A percentile compares a stretch with the other conserved stretches of the same genome.
Evolutionary conservation across 2,329 filamentous ascomycete genomes (phyloP).

Genomic region (Hypoxylon sp.): DNA sequence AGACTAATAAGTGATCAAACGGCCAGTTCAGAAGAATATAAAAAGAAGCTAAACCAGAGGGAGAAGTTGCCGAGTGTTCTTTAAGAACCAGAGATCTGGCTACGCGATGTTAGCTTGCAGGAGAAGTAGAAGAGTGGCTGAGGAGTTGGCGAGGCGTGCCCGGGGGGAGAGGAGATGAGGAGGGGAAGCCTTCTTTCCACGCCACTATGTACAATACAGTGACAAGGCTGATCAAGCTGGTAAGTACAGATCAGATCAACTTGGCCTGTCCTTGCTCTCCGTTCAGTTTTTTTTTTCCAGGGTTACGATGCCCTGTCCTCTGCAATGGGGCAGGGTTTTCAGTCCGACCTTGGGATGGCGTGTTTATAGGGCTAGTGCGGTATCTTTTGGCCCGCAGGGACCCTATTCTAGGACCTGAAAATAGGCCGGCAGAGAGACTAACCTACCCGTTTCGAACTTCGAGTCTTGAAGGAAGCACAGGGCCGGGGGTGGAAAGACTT

Average conservation of each 20-base stretch:
- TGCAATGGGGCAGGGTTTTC: conserved; percentile 45
- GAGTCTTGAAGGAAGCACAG: conserved; percentile 47
- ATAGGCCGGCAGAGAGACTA: conserved; percentile 28
- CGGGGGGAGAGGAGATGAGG: conserved; percentile 38
- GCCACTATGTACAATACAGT: conserved; percentile 49
- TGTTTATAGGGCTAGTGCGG: conserved; percentile 48
- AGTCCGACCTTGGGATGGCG: conserved; percentile 48
- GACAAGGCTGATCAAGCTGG: conserved; percentile 52
- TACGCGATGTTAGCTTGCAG: conserved; percentile 35
- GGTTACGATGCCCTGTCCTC: conserved; percentile 46
- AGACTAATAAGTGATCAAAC: conserved; percentile 24
- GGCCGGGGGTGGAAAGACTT: conserved; percentile 45
- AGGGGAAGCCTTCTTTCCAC: conserved; percentile 49
- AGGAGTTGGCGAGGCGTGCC: conserved; percentile 45
- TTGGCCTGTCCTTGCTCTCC: conserved; percentile 46
- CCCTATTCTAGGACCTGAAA: conserved; percentile 39
- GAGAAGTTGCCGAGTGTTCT: conserved; percentile 29
- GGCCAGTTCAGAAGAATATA: conserved; percentile 32
- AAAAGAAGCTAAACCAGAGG: conserved; percentile 35
- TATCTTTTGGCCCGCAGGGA: conserved; percentile 45
- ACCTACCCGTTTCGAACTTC: conserved; percentile 45
- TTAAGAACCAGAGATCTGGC: conserved; percentile 27
- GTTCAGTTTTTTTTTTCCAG: conserved; percentile 41
- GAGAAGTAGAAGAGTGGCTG: conserved; percentile 47
- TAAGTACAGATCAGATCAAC: conserved; percentile 44